These are phyloP conservation scores for Komagataea norvegica DNA, from an alignment of 1,139 yeast species.

Conservation along the genomic window DNA sequence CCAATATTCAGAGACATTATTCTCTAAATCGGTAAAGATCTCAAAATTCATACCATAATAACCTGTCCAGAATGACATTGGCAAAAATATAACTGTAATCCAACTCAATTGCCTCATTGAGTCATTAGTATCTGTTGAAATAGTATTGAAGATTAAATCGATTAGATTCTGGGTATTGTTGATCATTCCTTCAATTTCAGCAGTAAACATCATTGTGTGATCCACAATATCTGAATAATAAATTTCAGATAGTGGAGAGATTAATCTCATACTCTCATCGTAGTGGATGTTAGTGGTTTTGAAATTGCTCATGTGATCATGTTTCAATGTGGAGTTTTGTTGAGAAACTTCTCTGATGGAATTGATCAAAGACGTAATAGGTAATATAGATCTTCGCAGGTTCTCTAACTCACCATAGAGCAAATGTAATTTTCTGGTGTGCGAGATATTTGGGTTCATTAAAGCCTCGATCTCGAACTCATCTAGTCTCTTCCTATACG, in stretches of 20 bases:
- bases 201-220: conserved; percentile 45
- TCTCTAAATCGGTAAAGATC: conserved; percentile 40
- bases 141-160: conserved; percentile 48
- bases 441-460: conserved; percentile 42
- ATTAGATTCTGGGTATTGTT: conserved; percentile 44
- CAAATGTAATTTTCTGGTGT: conserved; percentile 46
- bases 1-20: conserved; percentile 46
- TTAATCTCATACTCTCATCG: conserved; percentile 6
- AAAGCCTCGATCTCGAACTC: conserved; percentile 48
- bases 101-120: conserved; percentile 47
- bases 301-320: conserved; percentile 7
- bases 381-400: conserved; percentile 40
- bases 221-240: conserved; percentile 51
- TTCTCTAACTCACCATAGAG: conserved; percentile 47
- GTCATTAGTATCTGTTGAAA: conserved; percentile 46
- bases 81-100: conserved; percentile 50
- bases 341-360: conserved; percentile 38
- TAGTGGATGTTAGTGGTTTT: neutral
- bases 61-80: conserved; percentile 51
- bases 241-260: conserved; percentile 27
- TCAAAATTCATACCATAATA: conserved; percentile 56
- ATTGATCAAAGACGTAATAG: conserved; percentile 40
- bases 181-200: conserved; percentile 48
- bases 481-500: conserved; percentile 44
- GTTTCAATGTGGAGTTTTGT: neutral